Evolutionary conservation across 169 alveolate species (phyloP).

Genomic region (Plasmodium vivax): DNA sequence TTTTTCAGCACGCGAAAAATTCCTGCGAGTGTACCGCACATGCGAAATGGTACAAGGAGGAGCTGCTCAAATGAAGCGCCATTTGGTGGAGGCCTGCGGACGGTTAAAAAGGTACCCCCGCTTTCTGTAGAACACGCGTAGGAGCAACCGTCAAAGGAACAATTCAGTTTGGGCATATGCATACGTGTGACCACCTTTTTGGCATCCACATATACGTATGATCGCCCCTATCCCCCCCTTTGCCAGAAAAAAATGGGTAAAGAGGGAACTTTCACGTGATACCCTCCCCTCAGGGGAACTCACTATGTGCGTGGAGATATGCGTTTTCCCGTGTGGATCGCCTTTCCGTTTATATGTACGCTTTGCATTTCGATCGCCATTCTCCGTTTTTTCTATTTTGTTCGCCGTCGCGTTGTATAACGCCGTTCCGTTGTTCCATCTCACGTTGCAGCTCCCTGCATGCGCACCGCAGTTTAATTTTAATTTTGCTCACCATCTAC

Average conservation of each 20-base stretch:
- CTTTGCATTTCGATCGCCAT: neutral
- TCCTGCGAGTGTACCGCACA: slow-evolving; percentile 36
- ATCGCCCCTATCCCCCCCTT: neutral
- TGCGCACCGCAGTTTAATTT: neutral
- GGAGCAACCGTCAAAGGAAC: neutral
- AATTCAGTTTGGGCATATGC: neutral
- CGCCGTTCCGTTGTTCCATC: neutral
- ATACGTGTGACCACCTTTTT: neutral
- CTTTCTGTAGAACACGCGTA: neutral
- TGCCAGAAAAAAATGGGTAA: neutral
- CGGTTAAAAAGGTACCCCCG: no score
- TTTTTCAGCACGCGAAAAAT: slow-evolving; percentile 35
- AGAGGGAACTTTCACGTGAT: neutral
- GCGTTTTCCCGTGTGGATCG: neutral
- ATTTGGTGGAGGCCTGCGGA: neutral
- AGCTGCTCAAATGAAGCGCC: slow-evolving; percentile 20
- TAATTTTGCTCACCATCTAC: neutral
- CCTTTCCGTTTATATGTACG: neutral
- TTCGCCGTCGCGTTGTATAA: neutral
- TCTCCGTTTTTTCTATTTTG: neutral
- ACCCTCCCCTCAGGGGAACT: neutral
- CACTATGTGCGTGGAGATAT: neutral
- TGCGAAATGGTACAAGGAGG: slow-evolving; percentile 35
- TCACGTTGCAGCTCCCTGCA: neutral
- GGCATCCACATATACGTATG: neutral